A percentile compares a stretch with the other conserved stretches of the same genome.
phyloP scores from a whole-genome alignment of 108 stramenopile species.

The Chaetoceros muelleri region DNA sequence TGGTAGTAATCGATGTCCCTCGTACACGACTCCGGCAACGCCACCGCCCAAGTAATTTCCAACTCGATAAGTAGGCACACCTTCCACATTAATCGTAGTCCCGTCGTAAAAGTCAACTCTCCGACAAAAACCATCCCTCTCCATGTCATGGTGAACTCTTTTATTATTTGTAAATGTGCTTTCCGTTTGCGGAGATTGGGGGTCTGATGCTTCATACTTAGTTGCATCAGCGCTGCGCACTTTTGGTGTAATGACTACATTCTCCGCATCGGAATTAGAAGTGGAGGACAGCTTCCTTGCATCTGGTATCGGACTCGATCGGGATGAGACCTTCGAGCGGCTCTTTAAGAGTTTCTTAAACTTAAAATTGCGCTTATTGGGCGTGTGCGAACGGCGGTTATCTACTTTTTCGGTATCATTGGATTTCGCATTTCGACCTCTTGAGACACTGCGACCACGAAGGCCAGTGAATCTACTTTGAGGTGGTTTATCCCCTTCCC shows the following conservation, averaged over 20 bases:
- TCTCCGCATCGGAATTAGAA: neutral
- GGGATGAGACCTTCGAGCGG: neutral
- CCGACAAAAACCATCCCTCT: conserved; percentile 66
- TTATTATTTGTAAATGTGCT: neutral
- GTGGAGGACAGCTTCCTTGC: neutral
- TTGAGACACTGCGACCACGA: neutral
- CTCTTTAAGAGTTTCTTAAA: neutral
- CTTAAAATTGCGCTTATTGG: neutral
- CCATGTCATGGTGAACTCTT: conserved; percentile 11
- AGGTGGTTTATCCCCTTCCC: no score
- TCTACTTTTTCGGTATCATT: neutral
- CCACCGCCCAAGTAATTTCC: conserved; percentile 82
- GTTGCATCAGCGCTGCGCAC: neutral
- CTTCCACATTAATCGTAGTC: conserved; percentile 56
- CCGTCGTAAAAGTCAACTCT: conserved; percentile 74
- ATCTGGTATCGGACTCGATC: neutral
- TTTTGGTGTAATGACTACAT: neutral
- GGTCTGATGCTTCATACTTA: neutral
- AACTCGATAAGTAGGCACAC: conserved; percentile 60
- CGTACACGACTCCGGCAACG: conserved; percentile 82
- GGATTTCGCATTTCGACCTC: neutral
- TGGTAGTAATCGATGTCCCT: conserved; percentile 67
- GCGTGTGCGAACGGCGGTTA: neutral
- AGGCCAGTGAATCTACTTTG: neutral
- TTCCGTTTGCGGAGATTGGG: neutral